phyloP scores from a whole-genome alignment of 202 grass and related monocot genomes.

The Bolboschoenoplectus hybrid region DNA sequence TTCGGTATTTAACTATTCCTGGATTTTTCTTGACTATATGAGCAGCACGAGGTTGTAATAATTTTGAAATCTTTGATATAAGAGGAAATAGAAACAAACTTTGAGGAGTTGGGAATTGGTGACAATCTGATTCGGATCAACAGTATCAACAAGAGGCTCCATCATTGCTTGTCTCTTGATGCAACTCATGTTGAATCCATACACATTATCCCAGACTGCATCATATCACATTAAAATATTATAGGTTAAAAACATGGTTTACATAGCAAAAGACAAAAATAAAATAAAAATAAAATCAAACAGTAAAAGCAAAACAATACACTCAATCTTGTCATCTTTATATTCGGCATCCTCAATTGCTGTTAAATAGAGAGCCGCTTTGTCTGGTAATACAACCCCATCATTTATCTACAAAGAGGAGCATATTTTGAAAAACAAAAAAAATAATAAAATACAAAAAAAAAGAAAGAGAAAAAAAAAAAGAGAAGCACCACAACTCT shows the following conservation, averaged over 20 bases:
- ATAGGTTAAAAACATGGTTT: conserved; percentile 26
- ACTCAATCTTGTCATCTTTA: conserved; percentile 95
- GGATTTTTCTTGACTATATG: neutral
- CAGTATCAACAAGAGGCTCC: conserved; percentile 91
- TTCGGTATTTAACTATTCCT: neutral
- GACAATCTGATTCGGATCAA: conserved; percentile 88
- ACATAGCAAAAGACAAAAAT: neutral
- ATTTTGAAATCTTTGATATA: neutral
- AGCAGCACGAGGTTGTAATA: neutral
- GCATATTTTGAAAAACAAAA: conserved; percentile 5
- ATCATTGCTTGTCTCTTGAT: conserved; percentile 95
- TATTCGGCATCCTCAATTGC: conserved; percentile 98
- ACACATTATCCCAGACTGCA: conserved; percentile 92
- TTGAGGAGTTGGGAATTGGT: conserved; percentile 87
- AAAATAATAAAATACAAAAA: neutral
- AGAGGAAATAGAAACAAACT: conserved; percentile 41
- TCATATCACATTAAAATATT: conserved; percentile 21
- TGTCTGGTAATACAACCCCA: conserved; percentile 86
- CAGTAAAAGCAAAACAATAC: conserved; percentile 44
- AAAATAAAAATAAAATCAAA: neutral
- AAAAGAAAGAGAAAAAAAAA: conserved; percentile 1
- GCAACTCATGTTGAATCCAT: conserved; percentile 99
- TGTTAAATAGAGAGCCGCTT: conserved; percentile 80
- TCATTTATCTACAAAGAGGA: conserved; percentile 54
- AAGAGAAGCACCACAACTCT: neutral